Percentiles rank a stretch among this genome's conserved stretches.
Evolutionary conservation across 2,329 filamentous ascomycete genomes (phyloP).

Genomic region (Pseudocercospora cruenta): DNA sequence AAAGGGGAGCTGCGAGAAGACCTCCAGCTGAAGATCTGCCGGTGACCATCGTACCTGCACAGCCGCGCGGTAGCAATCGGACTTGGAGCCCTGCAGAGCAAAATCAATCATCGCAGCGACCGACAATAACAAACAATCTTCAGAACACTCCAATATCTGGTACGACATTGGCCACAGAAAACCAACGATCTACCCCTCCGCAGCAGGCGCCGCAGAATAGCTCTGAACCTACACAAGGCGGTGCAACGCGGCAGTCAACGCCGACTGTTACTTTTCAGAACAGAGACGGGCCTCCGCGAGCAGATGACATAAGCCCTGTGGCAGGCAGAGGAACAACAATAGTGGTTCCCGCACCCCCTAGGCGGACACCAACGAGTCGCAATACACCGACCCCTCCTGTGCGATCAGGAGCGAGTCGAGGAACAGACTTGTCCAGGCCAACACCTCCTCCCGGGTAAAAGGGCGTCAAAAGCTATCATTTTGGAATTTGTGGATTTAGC

Average conservation of each 20-base stretch:
- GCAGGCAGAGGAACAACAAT: constrained; percentile 25
- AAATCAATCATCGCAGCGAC: constrained; percentile 11
- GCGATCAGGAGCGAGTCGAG: background rate
- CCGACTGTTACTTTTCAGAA: background rate
- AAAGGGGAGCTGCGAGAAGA: constrained; percentile 40
- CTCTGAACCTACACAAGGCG: background rate
- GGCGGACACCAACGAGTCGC: constrained; percentile 19
- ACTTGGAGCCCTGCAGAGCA: constrained; percentile 55
- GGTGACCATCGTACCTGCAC: constrained; percentile 64
- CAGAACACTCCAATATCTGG: constrained; percentile 16
- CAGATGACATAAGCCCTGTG: constrained; percentile 37
- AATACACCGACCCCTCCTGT: constrained; percentile 12
- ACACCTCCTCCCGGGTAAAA: background rate
- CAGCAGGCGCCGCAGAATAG: constrained; percentile 4
- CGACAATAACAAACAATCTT: background rate
- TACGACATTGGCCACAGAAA: constrained; percentile 22
- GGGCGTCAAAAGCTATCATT: background rate
- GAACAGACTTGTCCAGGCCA: background rate
- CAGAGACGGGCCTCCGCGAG: constrained; percentile 31
- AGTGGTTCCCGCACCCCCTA: constrained; percentile 33
- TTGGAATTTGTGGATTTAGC: background rate
- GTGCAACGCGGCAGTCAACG: constrained; percentile 2
- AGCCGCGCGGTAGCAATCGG: constrained; percentile 54
- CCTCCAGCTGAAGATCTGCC: constrained; percentile 53
- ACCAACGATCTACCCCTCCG: background rate